phyloP scores from a whole-genome alignment of 371 early-diverging fungal species.

The Chytridium lagenaria region DNA sequence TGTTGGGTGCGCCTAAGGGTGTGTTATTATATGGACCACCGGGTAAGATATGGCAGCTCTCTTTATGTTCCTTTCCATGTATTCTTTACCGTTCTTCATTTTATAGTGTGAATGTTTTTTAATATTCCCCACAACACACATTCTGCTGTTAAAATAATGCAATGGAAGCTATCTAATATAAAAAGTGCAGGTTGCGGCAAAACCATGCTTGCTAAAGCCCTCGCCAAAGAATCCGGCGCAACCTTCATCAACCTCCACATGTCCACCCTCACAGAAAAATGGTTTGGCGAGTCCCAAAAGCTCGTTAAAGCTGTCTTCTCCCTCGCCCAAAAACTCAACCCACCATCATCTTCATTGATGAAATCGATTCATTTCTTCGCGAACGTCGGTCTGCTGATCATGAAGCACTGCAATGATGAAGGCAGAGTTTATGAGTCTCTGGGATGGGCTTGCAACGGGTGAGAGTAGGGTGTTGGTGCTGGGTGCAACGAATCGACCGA shows the following conservation, averaged over 20 bases:
- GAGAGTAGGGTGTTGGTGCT: conserved; percentile 54
- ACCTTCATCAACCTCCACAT: conserved; percentile 95
- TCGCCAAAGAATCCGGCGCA: conserved; percentile 94
- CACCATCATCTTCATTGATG: conserved; percentile 96
- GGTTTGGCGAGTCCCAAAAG: conserved; percentile 97
- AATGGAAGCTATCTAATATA: background rate
- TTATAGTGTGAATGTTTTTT: no score
- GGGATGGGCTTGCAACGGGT: conserved; percentile 94
- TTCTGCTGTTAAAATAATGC: background rate
- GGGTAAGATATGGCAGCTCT: conserved; percentile 24
- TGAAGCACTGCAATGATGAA: conserved; percentile 97
- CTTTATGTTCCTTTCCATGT: conserved; percentile 2
- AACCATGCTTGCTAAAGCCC: conserved; percentile 97
- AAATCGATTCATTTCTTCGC: conserved; percentile 95
- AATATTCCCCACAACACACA: background rate
- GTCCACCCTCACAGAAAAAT: conserved; percentile 96
- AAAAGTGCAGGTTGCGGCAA: conserved; percentile 81
- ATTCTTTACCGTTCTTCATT: no score
- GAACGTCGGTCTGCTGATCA: conserved; percentile 91
- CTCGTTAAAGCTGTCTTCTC: conserved; percentile 91
- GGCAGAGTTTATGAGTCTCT: conserved; percentile 97
- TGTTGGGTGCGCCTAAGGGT: conserved; percentile 93
- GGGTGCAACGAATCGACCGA: conserved; percentile 97
- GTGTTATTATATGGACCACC: conserved; percentile 90
- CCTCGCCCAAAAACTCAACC: conserved; percentile 91